Evolutionary conservation across 139 green algal species (phyloP).

Genomic region (Tetraselmis striata): DNA sequence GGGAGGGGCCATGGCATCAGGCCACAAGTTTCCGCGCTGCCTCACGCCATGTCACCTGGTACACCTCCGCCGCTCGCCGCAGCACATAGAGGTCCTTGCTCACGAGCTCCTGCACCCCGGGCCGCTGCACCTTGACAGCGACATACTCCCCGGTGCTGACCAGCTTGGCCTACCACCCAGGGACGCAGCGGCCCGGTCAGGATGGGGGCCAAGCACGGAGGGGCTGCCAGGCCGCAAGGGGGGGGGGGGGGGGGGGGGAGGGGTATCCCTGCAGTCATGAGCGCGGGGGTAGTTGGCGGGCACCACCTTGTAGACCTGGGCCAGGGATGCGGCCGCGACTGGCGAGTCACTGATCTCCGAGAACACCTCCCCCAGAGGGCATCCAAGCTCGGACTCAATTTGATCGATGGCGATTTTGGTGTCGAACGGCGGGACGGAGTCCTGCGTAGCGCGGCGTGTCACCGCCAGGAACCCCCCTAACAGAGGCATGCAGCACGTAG

Average conservation of each 20-base stretch:
- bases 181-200: constrained; percentile 4
- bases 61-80: constrained; percentile 65
- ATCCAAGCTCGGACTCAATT: constrained; percentile 67
- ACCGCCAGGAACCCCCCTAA: background rate
- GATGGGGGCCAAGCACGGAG: background rate
- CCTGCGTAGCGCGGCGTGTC: constrained; percentile 18
- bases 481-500: too few species aligned
- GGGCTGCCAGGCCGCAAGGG: too few species aligned
- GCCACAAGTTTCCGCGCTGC: too few species aligned
- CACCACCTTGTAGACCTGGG: constrained; percentile 67
- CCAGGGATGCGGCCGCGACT: constrained; percentile 82
- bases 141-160: constrained; percentile 67
- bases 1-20: too few species aligned
- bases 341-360: constrained; percentile 66
- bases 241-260: background rate
- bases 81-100: constrained; percentile 82
- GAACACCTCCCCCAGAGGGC: constrained; percentile 68
- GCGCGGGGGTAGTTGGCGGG: too few species aligned
- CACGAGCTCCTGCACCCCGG: constrained; percentile 28
- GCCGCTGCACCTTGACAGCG: constrained; percentile 93
- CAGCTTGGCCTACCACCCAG: too few species aligned
- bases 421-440: constrained; percentile 41
- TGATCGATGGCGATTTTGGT: constrained; percentile 24
- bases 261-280: too few species aligned
- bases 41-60: too few species aligned